A percentile compares a stretch with the other conserved stretches of the same genome.
Evolutionary conservation across 2,329 filamentous ascomycete genomes (phyloP).

Genomic region (Cladorrhinum sp.): DNA sequence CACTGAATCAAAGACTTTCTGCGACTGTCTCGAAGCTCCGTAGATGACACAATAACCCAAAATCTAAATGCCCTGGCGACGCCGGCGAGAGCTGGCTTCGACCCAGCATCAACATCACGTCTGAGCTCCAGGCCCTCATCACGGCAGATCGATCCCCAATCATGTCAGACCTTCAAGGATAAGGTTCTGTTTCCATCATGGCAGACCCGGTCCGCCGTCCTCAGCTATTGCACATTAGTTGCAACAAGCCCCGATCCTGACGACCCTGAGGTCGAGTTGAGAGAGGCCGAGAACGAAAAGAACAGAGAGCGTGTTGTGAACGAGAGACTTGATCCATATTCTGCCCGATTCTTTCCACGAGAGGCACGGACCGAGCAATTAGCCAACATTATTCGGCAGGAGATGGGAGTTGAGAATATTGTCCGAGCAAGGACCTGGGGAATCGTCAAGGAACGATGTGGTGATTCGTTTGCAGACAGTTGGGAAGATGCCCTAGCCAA

Average conservation of each 20-base stretch:
- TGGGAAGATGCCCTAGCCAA: slow-evolving; percentile 65
- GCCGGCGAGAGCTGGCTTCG: slow-evolving; percentile 69
- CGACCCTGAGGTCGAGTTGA: slow-evolving; percentile 71
- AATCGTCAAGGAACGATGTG: slow-evolving; percentile 73
- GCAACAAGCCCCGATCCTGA: slow-evolving; percentile 84
- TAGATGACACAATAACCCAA: slow-evolving; percentile 92
- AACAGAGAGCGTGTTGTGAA: slow-evolving; percentile 74
- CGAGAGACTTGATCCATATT: slow-evolving; percentile 90
- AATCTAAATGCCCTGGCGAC: slow-evolving; percentile 87
- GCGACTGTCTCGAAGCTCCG: slow-evolving; percentile 73
- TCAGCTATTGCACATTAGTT: slow-evolving; percentile 86
- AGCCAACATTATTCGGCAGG: slow-evolving; percentile 69
- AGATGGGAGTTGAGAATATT: slow-evolving; percentile 73
- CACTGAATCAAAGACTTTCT: slow-evolving; percentile 69
- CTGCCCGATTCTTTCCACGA: slow-evolving; percentile 71
- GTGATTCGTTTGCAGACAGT: slow-evolving; percentile 46
- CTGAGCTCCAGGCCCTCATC: slow-evolving; percentile 52
- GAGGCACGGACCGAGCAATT: slow-evolving; percentile 80
- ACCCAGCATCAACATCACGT: slow-evolving; percentile 71
- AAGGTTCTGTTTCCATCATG: slow-evolving; percentile 83
- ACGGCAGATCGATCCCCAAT: slow-evolving; percentile 54
- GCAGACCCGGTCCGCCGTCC: slow-evolving; percentile 76
- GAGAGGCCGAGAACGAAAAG: slow-evolving; percentile 67
- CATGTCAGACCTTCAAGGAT: slow-evolving; percentile 72
- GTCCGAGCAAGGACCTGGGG: slow-evolving; percentile 80